Evolutionary conservation across 2,329 filamentous ascomycete genomes (phyloP).

Genomic region (Diaporthe vaccinii): DNA sequence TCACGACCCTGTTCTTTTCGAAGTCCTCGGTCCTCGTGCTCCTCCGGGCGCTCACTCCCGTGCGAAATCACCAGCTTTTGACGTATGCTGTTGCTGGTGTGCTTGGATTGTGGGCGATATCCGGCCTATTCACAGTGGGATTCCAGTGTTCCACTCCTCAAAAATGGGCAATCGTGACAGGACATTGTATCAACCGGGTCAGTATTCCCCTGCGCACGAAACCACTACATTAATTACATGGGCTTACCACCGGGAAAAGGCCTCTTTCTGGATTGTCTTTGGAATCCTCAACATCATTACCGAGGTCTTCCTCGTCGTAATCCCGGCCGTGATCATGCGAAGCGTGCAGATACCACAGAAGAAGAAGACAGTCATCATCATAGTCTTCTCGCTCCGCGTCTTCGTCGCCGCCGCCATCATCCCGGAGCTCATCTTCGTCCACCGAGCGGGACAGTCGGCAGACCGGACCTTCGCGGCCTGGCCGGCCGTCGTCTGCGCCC

Average conservation of each 20-base stretch:
- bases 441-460: neutral
- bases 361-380: neutral
- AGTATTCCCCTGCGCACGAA: neutral
- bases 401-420: constrained; percentile 6
- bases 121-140: neutral
- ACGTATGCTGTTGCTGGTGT: neutral
- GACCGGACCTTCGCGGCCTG: neutral
- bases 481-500: neutral
- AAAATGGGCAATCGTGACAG: neutral
- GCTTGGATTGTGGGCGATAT: neutral
- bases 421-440: neutral
- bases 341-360: neutral
- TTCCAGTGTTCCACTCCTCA: neutral
- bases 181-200: neutral
- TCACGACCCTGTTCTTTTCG: neutral
- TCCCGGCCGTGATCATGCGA: neutral
- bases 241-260: neutral
- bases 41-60: neutral
- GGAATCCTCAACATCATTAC: neutral
- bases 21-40: constrained; percentile 11
- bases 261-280: neutral
- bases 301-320: neutral
- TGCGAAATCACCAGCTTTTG: neutral
- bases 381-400: neutral
- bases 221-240: neutral